Evolutionary conservation across 2,329 filamentous ascomycete species (phyloP).

Genomic region (Tolypocladium ophioglossoides): DNA sequence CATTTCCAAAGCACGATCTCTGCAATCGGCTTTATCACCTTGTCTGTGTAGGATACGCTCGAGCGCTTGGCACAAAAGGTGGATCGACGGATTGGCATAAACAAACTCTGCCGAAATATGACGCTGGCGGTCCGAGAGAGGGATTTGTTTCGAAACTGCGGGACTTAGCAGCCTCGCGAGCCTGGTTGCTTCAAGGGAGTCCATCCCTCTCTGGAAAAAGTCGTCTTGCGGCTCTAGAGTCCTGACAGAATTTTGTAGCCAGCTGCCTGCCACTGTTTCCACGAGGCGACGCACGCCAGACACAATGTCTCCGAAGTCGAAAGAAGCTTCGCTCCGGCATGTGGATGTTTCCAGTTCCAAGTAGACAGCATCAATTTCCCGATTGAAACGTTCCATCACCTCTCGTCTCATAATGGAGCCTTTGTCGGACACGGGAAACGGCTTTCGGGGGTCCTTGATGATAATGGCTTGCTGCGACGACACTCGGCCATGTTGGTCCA

Average conservation of each 20-base stretch:
- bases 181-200: slow-evolving; percentile 16
- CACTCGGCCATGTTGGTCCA: slow-evolving; percentile 5
- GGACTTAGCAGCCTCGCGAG: slow-evolving; percentile 8
- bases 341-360: slow-evolving; percentile 1
- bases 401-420: slow-evolving; percentile 7
- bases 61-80: no score
- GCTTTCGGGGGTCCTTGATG: slow-evolving; percentile 1
- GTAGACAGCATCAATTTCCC: slow-evolving; percentile 11
- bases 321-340: neutral
- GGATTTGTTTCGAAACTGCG: no score
- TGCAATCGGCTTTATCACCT: no score
- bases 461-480: slow-evolving; percentile 6
- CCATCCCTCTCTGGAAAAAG: slow-evolving; percentile 18
- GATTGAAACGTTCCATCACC: slow-evolving; percentile 3
- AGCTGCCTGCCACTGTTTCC: slow-evolving; percentile 1
- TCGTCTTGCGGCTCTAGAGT: slow-evolving; percentile 8
- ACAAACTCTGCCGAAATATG: no score
- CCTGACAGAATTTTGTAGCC: neutral
- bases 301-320: slow-evolving; percentile 3
- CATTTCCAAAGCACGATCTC: no score
- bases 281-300: slow-evolving; percentile 6
- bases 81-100: no score
- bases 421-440: slow-evolving; percentile 9
- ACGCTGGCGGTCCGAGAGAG: no score
- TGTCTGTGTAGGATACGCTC: no score